These are phyloP conservation scores for Sicyos baderoa DNA, from an alignment of 306 rosid species.

Conservation along the genomic window DNA sequence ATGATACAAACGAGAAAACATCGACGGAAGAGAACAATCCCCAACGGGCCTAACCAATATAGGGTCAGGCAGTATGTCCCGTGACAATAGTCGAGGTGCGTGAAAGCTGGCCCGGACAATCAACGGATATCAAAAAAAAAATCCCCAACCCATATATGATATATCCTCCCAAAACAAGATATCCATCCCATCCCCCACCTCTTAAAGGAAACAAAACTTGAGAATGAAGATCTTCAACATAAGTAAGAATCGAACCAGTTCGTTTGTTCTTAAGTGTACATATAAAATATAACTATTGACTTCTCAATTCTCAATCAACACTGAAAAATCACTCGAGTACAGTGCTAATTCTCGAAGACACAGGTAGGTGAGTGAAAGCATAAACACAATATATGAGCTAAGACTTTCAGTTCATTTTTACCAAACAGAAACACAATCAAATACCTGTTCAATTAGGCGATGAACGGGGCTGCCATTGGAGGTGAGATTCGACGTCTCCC, in stretches of 20 bases:
- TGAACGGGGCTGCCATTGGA: constrained; percentile 96
- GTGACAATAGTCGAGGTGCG: too few relatives aligned
- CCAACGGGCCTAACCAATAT: too few relatives aligned
- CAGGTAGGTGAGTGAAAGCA: background rate
- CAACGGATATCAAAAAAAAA: too few relatives aligned
- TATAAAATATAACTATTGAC: background rate
- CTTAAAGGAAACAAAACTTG: too few relatives aligned
- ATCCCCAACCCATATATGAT: too few relatives aligned
- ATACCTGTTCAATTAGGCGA: constrained; percentile 41
- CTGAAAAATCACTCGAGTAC: background rate
- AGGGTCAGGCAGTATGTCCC: too few relatives aligned
- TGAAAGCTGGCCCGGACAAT: too few relatives aligned
- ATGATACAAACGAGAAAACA: too few relatives aligned
- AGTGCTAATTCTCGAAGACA: background rate
- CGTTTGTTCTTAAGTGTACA: background rate
- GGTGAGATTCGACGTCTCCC: constrained; percentile 70
- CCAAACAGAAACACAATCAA: background rate
- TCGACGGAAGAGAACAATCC: too few relatives aligned
- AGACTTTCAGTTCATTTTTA: background rate
- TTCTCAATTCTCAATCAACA: background rate
- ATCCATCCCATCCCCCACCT: too few relatives aligned
- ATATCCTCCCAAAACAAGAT: too few relatives aligned
- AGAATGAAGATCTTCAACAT: background rate
- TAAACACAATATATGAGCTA: background rate
- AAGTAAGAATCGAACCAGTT: background rate